These are phyloP conservation scores for Ceratocystis diversiconidia DNA, from an alignment of 2,329 filamentous ascomycete genomes.

Conservation along the genomic window DNA sequence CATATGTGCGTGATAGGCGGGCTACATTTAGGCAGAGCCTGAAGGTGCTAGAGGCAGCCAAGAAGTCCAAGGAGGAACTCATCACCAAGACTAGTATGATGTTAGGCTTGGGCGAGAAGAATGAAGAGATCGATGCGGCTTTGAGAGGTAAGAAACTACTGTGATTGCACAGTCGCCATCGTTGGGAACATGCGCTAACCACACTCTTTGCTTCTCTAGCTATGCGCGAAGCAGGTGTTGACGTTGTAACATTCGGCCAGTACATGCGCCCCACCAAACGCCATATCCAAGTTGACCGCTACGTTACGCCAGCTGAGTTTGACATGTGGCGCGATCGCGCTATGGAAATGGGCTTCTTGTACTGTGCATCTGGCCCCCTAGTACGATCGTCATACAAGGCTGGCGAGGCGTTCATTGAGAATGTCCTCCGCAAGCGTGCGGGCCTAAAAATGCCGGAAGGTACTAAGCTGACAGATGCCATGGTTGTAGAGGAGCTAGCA, in stretches of 20 bases:
- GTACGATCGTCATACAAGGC: conserved; percentile 96
- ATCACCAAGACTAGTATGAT: conserved; percentile 99
- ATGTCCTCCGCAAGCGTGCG: conserved; percentile 75
- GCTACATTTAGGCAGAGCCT: conserved; percentile 82
- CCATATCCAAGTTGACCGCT: conserved; percentile 93
- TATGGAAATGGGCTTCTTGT: conserved; percentile 89
- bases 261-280: conserved; percentile 99
- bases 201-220: conserved; percentile 32
- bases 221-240: conserved; percentile 65
- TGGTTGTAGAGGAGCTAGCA: conserved; percentile 26
- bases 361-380: conserved; percentile 84
- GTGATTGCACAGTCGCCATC: not conserved
- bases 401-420: conserved; percentile 96
- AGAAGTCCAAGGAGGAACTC: conserved; percentile 54
- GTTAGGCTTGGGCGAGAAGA: conserved; percentile 86
- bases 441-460: conserved; percentile 19
- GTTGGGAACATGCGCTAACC: not conserved
- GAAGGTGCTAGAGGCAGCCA: conserved; percentile 64
- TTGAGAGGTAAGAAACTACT: conserved; percentile 42
- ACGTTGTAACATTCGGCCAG: conserved; percentile 97
- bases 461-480: conserved; percentile 28
- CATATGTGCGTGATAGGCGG: conserved; percentile 75
- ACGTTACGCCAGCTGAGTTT: conserved; percentile 81
- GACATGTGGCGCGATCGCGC: conserved; percentile 83
- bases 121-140: conserved; percentile 69